Conservation (phyloP, 2,329 filamentous ascomycete species). For the Claviceps capensis region DNA sequence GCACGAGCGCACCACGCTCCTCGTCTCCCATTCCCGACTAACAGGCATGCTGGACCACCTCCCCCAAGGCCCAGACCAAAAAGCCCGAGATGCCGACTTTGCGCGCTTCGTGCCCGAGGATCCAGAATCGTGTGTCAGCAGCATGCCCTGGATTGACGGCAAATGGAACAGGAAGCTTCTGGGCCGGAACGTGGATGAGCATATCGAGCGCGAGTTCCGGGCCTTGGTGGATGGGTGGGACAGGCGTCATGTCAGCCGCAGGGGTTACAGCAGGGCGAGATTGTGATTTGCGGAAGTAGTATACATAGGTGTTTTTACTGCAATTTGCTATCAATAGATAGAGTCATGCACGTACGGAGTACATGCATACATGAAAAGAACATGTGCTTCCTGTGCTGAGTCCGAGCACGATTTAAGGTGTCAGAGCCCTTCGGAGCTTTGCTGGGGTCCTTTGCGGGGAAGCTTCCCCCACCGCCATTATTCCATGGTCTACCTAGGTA, state of each 20-base stretch:
- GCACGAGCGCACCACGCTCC: constrained; percentile 2
- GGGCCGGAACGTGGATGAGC: constrained; percentile 1
- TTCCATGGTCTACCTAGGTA: too few species aligned
- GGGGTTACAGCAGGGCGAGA: background rate
- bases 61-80: constrained; percentile 1
- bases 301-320: too few species aligned
- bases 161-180: constrained; percentile 5
- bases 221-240: background rate
- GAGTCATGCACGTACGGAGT: too few species aligned
- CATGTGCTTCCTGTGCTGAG: too few species aligned
- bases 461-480: too few species aligned
- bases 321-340: too few species aligned
- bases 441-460: too few species aligned
- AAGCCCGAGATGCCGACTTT: constrained; percentile 6
- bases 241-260: background rate
- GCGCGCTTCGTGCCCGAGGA: background rate
- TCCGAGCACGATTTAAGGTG: too few species aligned
- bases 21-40: constrained; percentile 4
- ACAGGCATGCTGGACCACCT: constrained; percentile 5
- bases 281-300: background rate
- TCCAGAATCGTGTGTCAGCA: constrained; percentile 4
- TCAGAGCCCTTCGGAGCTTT: too few species aligned
- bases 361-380: too few species aligned
- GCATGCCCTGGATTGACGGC: constrained; percentile 8
- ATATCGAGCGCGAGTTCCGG: constrained; percentile 3